Base-by-base conservation (phyloP, 495 filamentous ascomycete species). In the Xylaria bambusicola region DNA sequence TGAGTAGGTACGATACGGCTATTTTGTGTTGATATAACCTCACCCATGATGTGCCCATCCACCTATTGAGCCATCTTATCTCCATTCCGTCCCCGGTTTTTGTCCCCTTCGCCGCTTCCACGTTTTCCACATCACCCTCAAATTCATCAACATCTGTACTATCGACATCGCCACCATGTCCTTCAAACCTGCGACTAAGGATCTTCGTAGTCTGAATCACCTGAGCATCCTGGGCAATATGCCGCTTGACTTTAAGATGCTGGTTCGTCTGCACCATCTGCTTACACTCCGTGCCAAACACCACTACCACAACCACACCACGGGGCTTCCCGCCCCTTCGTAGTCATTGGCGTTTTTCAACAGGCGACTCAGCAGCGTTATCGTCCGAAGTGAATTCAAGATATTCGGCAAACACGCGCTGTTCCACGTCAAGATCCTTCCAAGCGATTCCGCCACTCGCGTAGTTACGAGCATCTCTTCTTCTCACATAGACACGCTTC, bases 401-500 rank as follows among this genome's bases (percentile, higher is more conserved):
- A 31, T 75, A 75, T 10, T 72, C 72, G 8, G 66, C 73, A 63
- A 77, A 78, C 10, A 74, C 64, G 13, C 70, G 51, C 54, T 76
- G 69, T 64, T 76, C 72, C 12, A 75, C 38, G 46, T 77, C 74
- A 62, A 75, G 65, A 45, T 75, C 71, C 67, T 69, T 68, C 73
- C 69, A 79, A 23, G 42, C 66, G 8, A 31, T 38, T 21, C 58
- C 60, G 27, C 63, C 73, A 40, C 26, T 64, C 3, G 38, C 52
- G 9, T 21, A 18, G 7, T 17, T 27, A 61, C 48, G 66, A 33
- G 55, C 74, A 70, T 65, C 69, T 56, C 45, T 24, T 18, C 33
- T 55, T 64, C 58, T 50, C 47, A 76, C 72, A 58, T 70, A 77
- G 18, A 74, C 57, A 26, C 88, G 73, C 72, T 90, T 91, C 20